Conservation (phyloP, 768 basidiomycete genomes). For the Auricularia sp. region DNA sequence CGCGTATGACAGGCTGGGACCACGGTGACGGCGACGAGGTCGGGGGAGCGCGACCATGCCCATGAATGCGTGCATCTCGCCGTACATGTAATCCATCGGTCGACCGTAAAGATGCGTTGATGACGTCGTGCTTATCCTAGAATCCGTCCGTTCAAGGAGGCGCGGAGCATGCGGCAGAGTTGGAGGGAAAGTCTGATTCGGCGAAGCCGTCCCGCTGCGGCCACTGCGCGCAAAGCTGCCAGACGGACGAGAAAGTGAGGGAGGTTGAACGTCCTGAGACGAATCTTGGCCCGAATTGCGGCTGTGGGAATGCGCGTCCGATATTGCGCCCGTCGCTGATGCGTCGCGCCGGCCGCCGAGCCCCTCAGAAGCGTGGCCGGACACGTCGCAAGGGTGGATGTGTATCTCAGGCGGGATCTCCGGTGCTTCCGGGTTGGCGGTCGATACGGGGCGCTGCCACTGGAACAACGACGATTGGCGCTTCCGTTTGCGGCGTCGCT, state of each 20-base stretch:
- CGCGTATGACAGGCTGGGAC: neutral
- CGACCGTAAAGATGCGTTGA: neutral
- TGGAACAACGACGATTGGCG: neutral
- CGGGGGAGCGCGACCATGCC: neutral
- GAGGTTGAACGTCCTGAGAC: neutral
- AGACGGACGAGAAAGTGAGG: neutral
- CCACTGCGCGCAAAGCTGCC: neutral
- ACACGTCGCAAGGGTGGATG: neutral
- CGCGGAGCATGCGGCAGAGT: neutral
- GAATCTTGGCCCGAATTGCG: no score
- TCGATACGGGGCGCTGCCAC: neutral
- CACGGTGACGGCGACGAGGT: neutral
- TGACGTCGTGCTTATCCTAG: neutral
- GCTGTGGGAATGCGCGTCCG: no score
- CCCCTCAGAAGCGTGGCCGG: neutral
- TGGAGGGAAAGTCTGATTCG: neutral
- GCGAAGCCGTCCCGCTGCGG: neutral
- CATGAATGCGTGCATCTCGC: slow-evolving; percentile 1
- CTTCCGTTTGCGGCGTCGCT: neutral
- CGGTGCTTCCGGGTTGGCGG: neutral
- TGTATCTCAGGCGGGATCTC: neutral
- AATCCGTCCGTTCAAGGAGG: neutral
- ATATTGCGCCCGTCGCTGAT: neutral
- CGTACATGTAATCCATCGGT: neutral
- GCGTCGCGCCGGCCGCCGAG: neutral